phyloP scores from a whole-genome alignment of 352 stramenopile species.

The Pythium myriotylum region DNA sequence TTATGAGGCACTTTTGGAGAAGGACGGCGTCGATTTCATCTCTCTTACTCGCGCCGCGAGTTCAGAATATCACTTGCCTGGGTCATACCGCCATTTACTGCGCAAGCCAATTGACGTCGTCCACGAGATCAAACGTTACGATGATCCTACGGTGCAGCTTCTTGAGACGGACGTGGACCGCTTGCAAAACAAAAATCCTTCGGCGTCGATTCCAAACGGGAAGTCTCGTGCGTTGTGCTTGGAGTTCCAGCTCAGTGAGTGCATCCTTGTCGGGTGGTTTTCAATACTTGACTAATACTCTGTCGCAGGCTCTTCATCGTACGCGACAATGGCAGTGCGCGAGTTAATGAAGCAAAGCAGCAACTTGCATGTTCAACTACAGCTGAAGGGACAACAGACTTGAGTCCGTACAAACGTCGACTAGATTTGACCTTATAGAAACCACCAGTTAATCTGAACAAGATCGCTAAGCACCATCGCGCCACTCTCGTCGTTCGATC shows the following conservation, averaged over 20 bases:
- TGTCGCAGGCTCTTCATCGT: slow-evolving; percentile 77
- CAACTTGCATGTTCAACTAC: slow-evolving; percentile 72
- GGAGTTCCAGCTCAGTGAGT: slow-evolving; percentile 76
- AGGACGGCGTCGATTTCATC: slow-evolving; percentile 72
- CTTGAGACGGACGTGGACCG: slow-evolving; percentile 94
- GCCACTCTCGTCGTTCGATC: slow-evolving; percentile 76
- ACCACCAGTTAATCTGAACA: background rate
- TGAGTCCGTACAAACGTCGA: background rate
- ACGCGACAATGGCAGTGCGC: slow-evolving; percentile 96
- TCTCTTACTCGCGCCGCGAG: slow-evolving; percentile 63
- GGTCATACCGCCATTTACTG: slow-evolving; percentile 94
- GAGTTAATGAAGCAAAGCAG: slow-evolving; percentile 95
- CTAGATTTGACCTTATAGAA: background rate
- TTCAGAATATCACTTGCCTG: slow-evolving; percentile 92
- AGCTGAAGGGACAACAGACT: slow-evolving; percentile 39
- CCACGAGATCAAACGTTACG: slow-evolving; percentile 93
- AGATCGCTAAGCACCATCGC: slow-evolving; percentile 38
- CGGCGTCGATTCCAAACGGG: slow-evolving; percentile 59
- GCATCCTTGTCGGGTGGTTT: no score
- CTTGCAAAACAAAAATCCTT: slow-evolving; percentile 38
- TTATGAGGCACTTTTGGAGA: slow-evolving; percentile 64
- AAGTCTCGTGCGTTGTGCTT: slow-evolving; percentile 75
- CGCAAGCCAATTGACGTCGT: slow-evolving; percentile 88
- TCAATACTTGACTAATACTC: no score
- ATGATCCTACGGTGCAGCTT: slow-evolving; percentile 91